Percentiles rank a stretch among this genome's conserved stretches.
These are phyloP conservation scores for Russula abietina DNA, from an alignment of 768 basidiomycete genomes.

Conservation along the genomic window DNA sequence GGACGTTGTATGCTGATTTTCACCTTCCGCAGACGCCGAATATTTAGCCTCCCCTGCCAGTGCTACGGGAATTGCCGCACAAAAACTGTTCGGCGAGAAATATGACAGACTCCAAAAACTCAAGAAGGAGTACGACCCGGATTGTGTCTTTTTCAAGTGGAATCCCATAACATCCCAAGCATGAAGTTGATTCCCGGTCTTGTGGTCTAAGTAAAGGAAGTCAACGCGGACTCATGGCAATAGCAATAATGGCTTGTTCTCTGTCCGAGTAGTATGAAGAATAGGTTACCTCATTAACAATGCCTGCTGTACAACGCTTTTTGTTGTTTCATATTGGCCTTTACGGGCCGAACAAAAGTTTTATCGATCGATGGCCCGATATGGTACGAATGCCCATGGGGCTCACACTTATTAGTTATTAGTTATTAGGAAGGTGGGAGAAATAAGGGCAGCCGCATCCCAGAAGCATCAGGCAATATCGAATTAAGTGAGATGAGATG, in stretches of 20 bases:
- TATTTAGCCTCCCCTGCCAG: not conserved
- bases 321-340: too few relatives aligned
- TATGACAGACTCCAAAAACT: constrained; percentile 38
- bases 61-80: constrained; percentile 15
- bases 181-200: not conserved
- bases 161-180: constrained; percentile 36
- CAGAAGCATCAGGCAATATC: too few relatives aligned
- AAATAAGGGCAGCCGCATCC: too few relatives aligned
- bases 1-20: not conserved
- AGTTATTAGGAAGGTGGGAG: too few relatives aligned
- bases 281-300: too few relatives aligned
- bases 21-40: not conserved
- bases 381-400: too few relatives aligned
- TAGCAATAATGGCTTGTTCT: not conserved
- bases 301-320: too few relatives aligned
- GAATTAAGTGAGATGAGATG: too few relatives aligned
- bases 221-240: not conserved
- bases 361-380: too few relatives aligned
- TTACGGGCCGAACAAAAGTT: too few relatives aligned
- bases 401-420: too few relatives aligned
- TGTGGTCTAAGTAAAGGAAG: not conserved
- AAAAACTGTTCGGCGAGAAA: constrained; percentile 36
- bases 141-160: constrained; percentile 43
- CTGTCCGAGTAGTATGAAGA: too few relatives aligned
- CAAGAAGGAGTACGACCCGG: constrained; percentile 40